Conservation (phyloP, 768 basidiomycete species). For the Leccinum subtestaceum region DNA sequence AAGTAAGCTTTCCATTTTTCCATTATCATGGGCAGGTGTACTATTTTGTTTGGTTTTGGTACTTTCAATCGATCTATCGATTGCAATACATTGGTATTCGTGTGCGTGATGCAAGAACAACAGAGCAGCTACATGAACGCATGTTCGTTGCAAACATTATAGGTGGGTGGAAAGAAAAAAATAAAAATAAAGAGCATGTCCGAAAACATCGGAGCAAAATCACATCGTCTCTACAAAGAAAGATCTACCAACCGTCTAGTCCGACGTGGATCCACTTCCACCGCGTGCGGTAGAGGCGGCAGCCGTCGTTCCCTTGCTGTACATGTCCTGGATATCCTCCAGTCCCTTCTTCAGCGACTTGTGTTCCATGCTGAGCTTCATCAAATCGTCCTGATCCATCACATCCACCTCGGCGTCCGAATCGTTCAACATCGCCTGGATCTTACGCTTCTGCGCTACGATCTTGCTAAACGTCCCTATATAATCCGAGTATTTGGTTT, state of each 20-base stretch:
- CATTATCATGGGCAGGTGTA: no score
- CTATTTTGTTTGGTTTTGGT: no score
- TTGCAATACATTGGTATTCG: not conserved
- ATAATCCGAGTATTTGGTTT: conserved; percentile 51
- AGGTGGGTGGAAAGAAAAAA: not conserved
- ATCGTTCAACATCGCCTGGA: conserved; percentile 52
- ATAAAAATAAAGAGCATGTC: not conserved
- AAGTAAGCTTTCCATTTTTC: no score
- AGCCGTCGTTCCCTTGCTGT: conserved; percentile 21
- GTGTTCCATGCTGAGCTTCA: conserved; percentile 43
- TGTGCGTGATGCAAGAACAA: not conserved
- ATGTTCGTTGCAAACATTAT: not conserved
- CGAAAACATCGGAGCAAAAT: not conserved
- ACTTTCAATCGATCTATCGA: no score
- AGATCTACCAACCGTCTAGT: conserved; percentile 4
- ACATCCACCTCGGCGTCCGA: conserved; percentile 55
- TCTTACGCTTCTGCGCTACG: conserved; percentile 47
- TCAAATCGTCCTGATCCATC: conserved; percentile 52
- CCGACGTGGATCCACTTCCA: conserved; percentile 10
- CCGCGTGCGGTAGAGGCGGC: not conserved
- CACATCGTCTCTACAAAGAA: not conserved
- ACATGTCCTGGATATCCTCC: conserved; percentile 44
- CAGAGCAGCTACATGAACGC: not conserved
- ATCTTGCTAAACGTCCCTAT: conserved; percentile 45
- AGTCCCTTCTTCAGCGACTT: conserved; percentile 51